phyloP scores from a whole-genome alignment of 495 filamentous ascomycete genomes.

The Talaromyces ruber region DNA sequence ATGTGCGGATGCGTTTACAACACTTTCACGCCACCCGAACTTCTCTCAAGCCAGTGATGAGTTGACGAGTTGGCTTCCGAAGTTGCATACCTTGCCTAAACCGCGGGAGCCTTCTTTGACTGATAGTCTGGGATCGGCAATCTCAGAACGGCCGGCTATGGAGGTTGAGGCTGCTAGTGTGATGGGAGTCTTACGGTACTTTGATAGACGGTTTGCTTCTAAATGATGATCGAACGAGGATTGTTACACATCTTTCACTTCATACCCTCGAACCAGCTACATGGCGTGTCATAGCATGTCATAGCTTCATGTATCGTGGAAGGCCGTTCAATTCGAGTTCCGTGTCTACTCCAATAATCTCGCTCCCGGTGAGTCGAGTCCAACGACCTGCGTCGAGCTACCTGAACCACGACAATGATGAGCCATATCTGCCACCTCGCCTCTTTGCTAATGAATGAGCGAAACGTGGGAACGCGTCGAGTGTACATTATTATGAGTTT shows the following conservation, averaged over 20 bases:
- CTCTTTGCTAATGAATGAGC: not conserved
- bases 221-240: constrained; percentile 20
- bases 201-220: constrained; percentile 65
- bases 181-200: constrained; percentile 74
- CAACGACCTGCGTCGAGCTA: not conserved
- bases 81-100: constrained; percentile 53
- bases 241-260: not conserved
- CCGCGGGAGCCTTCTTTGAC: constrained; percentile 26
- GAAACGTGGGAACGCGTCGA: not conserved
- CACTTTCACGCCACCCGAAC: constrained; percentile 68
- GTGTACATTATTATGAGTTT: not conserved
- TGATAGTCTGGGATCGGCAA: constrained; percentile 10
- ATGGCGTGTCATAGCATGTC: no score
- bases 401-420: not conserved
- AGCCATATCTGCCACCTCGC: not conserved
- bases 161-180: constrained; percentile 83
- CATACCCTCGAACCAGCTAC: not conserved
- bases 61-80: constrained; percentile 65
- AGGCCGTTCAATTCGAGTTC: no score
- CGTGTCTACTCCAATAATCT: no score
- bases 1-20: constrained; percentile 77
- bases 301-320: no score
- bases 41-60: constrained; percentile 71
- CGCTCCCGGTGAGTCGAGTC: no score
- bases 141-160: constrained; percentile 46